Percentiles rank a stretch among this genome's conserved stretches.
Evolutionary conservation across 1,284 basidiomycete species (phyloP).

Genomic region (Sanghuangporus sanghuang): DNA sequence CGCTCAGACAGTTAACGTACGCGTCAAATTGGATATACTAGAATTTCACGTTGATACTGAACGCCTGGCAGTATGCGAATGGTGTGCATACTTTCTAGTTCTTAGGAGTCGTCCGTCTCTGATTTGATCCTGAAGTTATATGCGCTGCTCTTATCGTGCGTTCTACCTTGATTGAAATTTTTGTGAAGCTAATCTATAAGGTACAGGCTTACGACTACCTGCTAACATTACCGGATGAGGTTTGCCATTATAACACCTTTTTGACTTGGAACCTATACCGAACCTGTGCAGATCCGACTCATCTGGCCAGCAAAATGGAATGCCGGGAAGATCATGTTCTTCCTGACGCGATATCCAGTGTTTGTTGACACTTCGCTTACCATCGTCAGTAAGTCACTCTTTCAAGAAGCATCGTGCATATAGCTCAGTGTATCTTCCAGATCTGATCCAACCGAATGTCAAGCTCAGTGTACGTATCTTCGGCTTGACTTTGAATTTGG

Average conservation of each 20-base stretch:
- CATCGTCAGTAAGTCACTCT: not conserved
- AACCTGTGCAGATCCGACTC: conserved; percentile 3
- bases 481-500: too few relatives aligned
- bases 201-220: conserved; percentile 2
- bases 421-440: too few relatives aligned
- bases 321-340: conserved; percentile 9
- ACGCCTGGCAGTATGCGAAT: conserved; percentile 3
- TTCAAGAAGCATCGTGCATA: not conserved
- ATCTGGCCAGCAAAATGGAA: conserved; percentile 12
- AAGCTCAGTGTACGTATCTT: not conserved
- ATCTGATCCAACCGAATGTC: not conserved
- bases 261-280: too few relatives aligned
- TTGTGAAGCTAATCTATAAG: not conserved
- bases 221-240: conserved; percentile 6
- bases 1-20: conserved; percentile 2
- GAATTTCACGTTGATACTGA: not conserved
- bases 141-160: conserved; percentile 1
- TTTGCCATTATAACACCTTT: not conserved
- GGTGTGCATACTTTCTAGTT: not conserved
- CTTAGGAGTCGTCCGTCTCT: not conserved
- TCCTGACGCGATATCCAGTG: conserved; percentile 9
- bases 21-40: not conserved
- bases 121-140: not conserved
- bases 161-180: too few relatives aligned
- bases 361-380: not conserved